Conservation (phyloP, 1,284 basidiomycete genomes). For the Heterobasidion annosum region DNA sequence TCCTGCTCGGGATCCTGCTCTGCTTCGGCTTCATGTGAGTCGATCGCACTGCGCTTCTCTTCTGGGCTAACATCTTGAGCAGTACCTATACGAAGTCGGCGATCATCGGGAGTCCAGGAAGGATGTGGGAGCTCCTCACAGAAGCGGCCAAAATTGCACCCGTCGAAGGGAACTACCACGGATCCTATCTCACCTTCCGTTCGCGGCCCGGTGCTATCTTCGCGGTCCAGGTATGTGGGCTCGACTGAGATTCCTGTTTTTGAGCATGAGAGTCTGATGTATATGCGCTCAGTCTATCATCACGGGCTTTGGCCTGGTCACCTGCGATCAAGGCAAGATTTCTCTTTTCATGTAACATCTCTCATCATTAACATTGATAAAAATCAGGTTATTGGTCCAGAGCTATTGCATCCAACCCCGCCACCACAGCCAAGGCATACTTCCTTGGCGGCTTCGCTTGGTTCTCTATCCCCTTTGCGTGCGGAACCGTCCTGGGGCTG, state of each 20-base stretch:
- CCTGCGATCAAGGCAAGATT: conserved; percentile 24
- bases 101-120: conserved; percentile 49
- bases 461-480: conserved; percentile 18
- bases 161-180: conserved; percentile 55
- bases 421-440: conserved; percentile 19
- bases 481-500: conserved; percentile 15
- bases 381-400: conserved; percentile 17
- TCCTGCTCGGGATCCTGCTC: conserved; percentile 37
- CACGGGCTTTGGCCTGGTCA: conserved; percentile 37
- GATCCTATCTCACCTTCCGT: conserved; percentile 66
- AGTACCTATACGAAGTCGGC: conserved; percentile 42
- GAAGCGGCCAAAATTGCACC: conserved; percentile 36
- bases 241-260: not conserved
- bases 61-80: not conserved
- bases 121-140: conserved; percentile 52
- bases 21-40: conserved; percentile 29
- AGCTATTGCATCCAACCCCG: conserved; percentile 19
- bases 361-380: not conserved
- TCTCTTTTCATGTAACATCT: conserved; percentile 23
- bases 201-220: conserved; percentile 46
- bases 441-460: conserved; percentile 20
- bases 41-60: conserved; percentile 12
- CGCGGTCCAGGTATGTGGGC: conserved; percentile 13
- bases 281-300: conserved; percentile 30
- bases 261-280: conserved; percentile 11